Conservation (phyloP, 2,329 filamentous ascomycete species). For the Emmonsiellopsis sp. region DNA sequence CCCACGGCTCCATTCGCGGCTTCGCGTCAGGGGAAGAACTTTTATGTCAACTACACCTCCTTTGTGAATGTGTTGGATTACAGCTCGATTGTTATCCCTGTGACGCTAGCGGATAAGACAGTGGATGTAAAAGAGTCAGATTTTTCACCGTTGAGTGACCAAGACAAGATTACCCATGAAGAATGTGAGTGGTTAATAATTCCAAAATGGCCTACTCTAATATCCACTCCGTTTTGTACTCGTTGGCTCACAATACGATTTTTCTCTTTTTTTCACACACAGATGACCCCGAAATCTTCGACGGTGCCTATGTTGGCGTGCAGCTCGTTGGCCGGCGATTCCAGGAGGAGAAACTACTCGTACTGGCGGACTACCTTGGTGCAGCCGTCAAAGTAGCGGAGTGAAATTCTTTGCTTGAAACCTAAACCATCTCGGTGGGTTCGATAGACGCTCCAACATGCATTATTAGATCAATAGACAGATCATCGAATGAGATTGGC, state of each 20-base stretch:
- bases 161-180: conserved; percentile 36
- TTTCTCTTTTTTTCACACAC: neutral
- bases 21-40: conserved; percentile 34
- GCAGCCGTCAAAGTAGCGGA: neutral
- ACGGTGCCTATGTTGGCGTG: conserved; percentile 40
- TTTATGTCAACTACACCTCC: conserved; percentile 37
- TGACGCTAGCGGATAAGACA: conserved; percentile 44
- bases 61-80: conserved; percentile 51
- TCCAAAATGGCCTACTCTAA: neutral
- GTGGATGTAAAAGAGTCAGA: conserved; percentile 35
- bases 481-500: too few relatives aligned
- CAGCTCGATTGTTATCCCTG: conserved; percentile 45
- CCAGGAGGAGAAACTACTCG: conserved; percentile 44
- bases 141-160: conserved; percentile 32
- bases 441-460: too few relatives aligned
- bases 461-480: too few relatives aligned
- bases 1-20: conserved; percentile 36
- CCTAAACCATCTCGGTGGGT: too few relatives aligned
- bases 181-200: conserved; percentile 35
- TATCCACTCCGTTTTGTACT: neutral
- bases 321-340: conserved; percentile 43
- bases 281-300: conserved; percentile 42
- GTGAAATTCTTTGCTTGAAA: too few relatives aligned
- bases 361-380: conserved; percentile 34
- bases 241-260: neutral